Base-by-base conservation (phyloP, 2,329 filamentous ascomycete species). In the Dothiorella sarmentorum region DNA sequence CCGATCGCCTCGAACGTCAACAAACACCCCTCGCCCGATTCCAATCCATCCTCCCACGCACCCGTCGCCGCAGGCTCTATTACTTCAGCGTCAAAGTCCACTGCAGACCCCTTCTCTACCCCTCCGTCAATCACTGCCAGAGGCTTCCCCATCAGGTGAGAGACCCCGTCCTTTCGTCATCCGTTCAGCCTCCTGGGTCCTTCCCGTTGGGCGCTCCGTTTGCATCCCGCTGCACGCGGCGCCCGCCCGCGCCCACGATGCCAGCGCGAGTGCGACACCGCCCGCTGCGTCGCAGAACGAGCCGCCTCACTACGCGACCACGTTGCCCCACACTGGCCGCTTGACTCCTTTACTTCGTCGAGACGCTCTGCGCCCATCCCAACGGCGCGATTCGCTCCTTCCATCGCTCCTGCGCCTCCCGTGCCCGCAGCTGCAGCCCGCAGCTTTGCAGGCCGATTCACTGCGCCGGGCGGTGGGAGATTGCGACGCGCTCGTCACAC, bases 341-440 rank as follows among this genome's bases (percentile, higher is more conserved):
- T 51, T 58, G 47, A 47, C 56, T 63, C 61, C 65, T 64, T 45
- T 64, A 63, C 67, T 71, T 65, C 65, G 64, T 67, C 56, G 44
- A 47, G 31, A 6, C 45, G 33, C 24, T 33, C 45, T 38, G 56
- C 37, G 27, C 35, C n/a, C 33, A 20, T 58, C 31, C 27, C 56
- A 37, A 49, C 56, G 45, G 45, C 33, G 56, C 45, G 26, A 58
- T 58, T 42, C 44, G 27, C 24, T 31, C 29, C 27, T 52, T 10
- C 26, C 55, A 52, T 35, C 56, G 15, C 45, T 42, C 20, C 56
- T n/a, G 6, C 37, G 33, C 37, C 18, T 10, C 9, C 27, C 27
- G n/a, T 26, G 10, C 47, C 47, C 29, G 63, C 67, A 63, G 66
- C 63, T 60, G 65, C 62, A 44, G 61, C 60, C 45, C 62, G 60